Base-by-base conservation (phyloP, 208 protist genomes). In the Blechomonas ayalai region DNA sequence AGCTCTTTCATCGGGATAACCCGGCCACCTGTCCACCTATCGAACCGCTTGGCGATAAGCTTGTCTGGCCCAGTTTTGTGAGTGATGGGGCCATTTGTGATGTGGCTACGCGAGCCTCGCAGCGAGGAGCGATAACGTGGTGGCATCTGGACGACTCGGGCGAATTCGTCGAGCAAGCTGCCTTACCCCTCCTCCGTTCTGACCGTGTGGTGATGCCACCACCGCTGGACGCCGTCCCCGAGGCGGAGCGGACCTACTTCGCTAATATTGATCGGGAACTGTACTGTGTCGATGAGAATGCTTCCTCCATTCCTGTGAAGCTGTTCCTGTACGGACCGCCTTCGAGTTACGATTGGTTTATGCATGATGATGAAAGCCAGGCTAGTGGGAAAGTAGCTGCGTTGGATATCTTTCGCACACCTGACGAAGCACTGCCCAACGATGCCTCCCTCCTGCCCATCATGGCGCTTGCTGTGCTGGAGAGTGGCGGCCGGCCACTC, bases 81-180 rank as follows among this genome's bases (percentile, higher is more conserved):
- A 75, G 76, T 15, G 78, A 89, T 41, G 64, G 62, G n/a, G 79
- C 74, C 12, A 62, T 88, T 15, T 82, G 82, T 46, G 86, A 91
- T 43, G 78, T 78, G 26, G 83, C 86, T 19, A 95, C 86, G 15
- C 67, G 69, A 37, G 51, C 88, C 13, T 90, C 86, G 4, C 79
- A 93, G 42, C 54, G 62, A 10, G 82, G 80, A 0, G 77, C 77
- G 20, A 32, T 82, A 19, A 85, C 79, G 0, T 88, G 82, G 72
- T 96, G 90, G 86, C 85, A 91, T 53, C 59, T 96, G 23, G 85
- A 95, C 58, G 90, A 96, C 68, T 84, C 60, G 6, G 90, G 86
- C 3, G 85, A 96, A 53, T 87, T 95, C 38, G 79, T 83, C 22
- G 53, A 87, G 47, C 81, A 96, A 47, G 78, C 72, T 10, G 84